Conservation (phyloP, 2,329 filamentous ascomycete species). For the Aspergillus sp. region DNA sequence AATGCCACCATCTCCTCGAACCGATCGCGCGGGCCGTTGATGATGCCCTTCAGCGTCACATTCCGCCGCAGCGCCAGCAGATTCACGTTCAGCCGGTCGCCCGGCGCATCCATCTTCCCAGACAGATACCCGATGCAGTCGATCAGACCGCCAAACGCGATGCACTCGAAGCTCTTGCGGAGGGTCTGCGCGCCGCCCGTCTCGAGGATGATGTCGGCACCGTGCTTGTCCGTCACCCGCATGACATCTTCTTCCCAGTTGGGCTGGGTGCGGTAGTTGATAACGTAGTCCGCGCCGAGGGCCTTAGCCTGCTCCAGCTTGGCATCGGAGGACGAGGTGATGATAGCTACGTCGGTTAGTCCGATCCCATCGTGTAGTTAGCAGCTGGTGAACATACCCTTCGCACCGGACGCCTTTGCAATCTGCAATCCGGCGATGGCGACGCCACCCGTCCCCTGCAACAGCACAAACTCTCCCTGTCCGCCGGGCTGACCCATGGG, state of each 20-base stretch:
- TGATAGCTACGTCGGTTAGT: slow-evolving; percentile 34
- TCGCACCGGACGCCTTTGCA: slow-evolving; percentile 48
- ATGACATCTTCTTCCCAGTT: slow-evolving; percentile 48
- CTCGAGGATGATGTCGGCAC: slow-evolving; percentile 53
- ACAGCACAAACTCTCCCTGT: slow-evolving; percentile 48
- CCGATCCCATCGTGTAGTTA: neutral
- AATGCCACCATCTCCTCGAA: slow-evolving; percentile 41
- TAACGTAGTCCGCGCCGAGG: slow-evolving; percentile 48
- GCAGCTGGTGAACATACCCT: slow-evolving; percentile 21
- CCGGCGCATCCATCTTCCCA: slow-evolving; percentile 55
- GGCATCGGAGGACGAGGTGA: slow-evolving; percentile 51
- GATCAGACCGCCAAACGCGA: slow-evolving; percentile 47
- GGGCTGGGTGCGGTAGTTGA: slow-evolving; percentile 50
- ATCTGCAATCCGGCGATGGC: slow-evolving; percentile 45
- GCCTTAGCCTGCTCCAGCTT: slow-evolving; percentile 51
- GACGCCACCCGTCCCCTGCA: slow-evolving; percentile 54
- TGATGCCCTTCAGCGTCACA: slow-evolving; percentile 56
- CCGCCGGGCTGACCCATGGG: slow-evolving; percentile 47
- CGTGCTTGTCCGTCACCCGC: slow-evolving; percentile 42
- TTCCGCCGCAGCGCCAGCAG: slow-evolving; percentile 51
- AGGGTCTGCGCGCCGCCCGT: slow-evolving; percentile 51
- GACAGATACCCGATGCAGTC: slow-evolving; percentile 48
- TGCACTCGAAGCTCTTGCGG: slow-evolving; percentile 46
- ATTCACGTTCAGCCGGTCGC: slow-evolving; percentile 59
- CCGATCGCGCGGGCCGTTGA: slow-evolving; percentile 61